These are phyloP conservation scores for Penicillium palitans DNA, from an alignment of 2,329 filamentous ascomycete species.

Conservation along the genomic window DNA sequence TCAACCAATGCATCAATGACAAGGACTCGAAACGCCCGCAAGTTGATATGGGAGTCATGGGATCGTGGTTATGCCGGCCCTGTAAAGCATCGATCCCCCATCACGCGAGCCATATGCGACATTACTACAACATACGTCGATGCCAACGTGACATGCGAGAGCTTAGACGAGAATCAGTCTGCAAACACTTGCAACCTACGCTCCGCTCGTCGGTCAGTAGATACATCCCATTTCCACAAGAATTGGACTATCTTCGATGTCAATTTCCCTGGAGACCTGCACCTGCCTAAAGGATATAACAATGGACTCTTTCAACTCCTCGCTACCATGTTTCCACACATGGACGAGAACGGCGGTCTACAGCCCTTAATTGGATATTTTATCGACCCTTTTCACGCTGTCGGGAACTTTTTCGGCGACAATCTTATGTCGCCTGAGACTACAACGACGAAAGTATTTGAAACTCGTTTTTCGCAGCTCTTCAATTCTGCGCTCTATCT, in stretches of 20 bases:
- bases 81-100: background rate
- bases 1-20: background rate
- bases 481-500: background rate
- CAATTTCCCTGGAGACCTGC: background rate
- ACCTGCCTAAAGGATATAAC: background rate
- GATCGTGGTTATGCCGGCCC: background rate
- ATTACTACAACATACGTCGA: background rate
- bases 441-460: background rate
- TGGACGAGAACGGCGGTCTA: background rate
- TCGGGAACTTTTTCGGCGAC: background rate
- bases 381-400: background rate
- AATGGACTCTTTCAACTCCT: background rate
- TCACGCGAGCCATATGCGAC: background rate
- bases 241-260: conserved; percentile 2
- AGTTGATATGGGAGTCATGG: conserved; percentile 1
- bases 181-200: background rate
- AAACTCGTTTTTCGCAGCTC: background rate
- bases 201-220: background rate
- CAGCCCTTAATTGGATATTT: background rate
- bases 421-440: background rate
- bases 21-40: background rate
- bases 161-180: background rate
- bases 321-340: background rate
- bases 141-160: background rate
- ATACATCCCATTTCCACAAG: background rate